Percentiles rank a stretch among this genome's conserved stretches.
Evolutionary conservation across 2,329 filamentous ascomycete genomes (phyloP).

Genomic region (Colletotrichum plurivorum): DNA sequence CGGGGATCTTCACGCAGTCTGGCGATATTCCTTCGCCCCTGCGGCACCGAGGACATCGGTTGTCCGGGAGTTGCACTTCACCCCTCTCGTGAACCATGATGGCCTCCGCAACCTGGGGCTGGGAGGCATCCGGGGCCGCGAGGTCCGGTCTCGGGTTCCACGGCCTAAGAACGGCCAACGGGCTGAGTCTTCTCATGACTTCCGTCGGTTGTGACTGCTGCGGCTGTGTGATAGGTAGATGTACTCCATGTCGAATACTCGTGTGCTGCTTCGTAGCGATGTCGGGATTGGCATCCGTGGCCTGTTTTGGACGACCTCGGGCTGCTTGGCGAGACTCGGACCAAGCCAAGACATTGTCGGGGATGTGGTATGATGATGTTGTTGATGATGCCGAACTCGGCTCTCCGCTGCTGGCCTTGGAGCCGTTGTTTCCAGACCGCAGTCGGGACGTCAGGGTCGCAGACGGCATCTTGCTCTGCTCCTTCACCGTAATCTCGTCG

Average conservation of each 20-base stretch:
- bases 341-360: neutral
- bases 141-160: conserved; percentile 11
- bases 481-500: conserved; percentile 9
- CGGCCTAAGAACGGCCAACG: conserved; percentile 19
- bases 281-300: neutral
- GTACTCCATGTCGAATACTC: neutral
- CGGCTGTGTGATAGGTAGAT: neutral
- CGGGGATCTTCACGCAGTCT: conserved; percentile 44
- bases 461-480: conserved; percentile 25
- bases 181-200: neutral
- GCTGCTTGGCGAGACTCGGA: neutral
- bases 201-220: neutral
- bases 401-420: neutral
- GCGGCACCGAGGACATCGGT: conserved; percentile 43
- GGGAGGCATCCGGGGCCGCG: conserved; percentile 11
- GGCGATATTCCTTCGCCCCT: conserved; percentile 44
- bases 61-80: conserved; percentile 36
- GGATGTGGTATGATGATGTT: neutral
- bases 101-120: conserved; percentile 41
- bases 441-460: conserved; percentile 4
- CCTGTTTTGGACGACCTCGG: conserved; percentile 12
- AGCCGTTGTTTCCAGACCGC: neutral
- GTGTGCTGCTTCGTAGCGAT: neutral
- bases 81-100: conserved; percentile 47
- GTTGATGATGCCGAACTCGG: neutral